phyloP scores from a whole-genome alignment of 306 rosid species.

The Mimosa bimucronata region DNA sequence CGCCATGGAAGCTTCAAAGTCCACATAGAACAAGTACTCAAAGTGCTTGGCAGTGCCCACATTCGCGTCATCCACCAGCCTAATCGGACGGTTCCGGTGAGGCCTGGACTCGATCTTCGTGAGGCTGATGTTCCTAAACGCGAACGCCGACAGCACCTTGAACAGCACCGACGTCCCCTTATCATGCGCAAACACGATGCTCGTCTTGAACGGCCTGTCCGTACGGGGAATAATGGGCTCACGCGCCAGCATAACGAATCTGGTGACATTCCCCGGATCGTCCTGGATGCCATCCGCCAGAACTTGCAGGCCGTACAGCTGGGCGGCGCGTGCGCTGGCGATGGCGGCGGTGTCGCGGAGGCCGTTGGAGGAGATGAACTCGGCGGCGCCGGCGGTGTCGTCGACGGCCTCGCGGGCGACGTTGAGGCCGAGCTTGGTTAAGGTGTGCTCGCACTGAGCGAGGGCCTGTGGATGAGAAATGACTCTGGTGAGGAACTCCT shows the following conservation, averaged over 20 bases:
- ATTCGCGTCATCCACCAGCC: constrained; percentile 78
- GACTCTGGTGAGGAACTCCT: constrained; percentile 76
- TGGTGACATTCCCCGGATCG: constrained; percentile 89
- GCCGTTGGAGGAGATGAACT: constrained; percentile 61
- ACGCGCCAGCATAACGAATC: constrained; percentile 91
- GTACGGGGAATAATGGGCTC: constrained; percentile 92
- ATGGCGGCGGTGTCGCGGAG: constrained; percentile 91
- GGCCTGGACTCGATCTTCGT: constrained; percentile 97
- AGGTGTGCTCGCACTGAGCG: constrained; percentile 80
- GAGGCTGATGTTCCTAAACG: constrained; percentile 84
- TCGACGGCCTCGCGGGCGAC: constrained; percentile 93
- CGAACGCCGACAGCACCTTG: constrained; percentile 90
- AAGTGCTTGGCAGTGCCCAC: constrained; percentile 98
- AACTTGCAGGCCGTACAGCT: constrained; percentile 69
- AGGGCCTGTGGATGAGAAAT: constrained; percentile 96
- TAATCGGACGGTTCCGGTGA: constrained; percentile 87
- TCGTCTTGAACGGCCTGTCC: constrained; percentile 89
- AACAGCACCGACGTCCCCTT: constrained; percentile 90
- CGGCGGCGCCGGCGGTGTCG: constrained; percentile 96
- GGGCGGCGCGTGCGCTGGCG: constrained; percentile 89
- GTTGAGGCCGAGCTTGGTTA: constrained; percentile 83
- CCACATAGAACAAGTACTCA: constrained; percentile 89
- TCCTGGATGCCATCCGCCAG: constrained; percentile 90
- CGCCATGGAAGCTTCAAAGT: constrained; percentile 97
- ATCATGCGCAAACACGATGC: constrained; percentile 96